A percentile compares a stretch with the other conserved stretches of the same genome.
Evolutionary conservation across 441 rosid genomes (phyloP).

Genomic region (Rhodomyrtus psidioides): DNA sequence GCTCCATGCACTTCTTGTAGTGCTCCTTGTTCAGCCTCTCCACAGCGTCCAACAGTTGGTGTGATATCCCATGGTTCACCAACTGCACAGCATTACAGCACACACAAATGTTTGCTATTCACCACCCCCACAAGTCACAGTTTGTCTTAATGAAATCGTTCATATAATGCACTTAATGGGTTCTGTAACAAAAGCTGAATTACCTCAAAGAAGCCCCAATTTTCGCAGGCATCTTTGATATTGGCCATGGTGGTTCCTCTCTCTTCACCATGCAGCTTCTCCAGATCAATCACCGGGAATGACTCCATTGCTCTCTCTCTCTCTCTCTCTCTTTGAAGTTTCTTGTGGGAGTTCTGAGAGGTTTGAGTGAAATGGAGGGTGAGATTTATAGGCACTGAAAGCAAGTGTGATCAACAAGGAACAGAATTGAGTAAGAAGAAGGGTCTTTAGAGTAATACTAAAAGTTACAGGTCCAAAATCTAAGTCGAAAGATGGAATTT

Average conservation of each 20-base stretch:
- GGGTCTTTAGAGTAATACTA: neutral
- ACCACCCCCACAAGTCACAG: neutral
- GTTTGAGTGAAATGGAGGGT: neutral
- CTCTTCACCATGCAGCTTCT: neutral
- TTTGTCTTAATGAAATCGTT: neutral
- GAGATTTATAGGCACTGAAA: neutral
- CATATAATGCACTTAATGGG: neutral
- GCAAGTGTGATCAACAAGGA: neutral
- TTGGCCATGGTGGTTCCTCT: neutral
- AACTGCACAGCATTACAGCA: neutral
- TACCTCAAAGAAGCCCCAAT: constrained; percentile 8
- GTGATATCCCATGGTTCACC: neutral
- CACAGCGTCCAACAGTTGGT: neutral
- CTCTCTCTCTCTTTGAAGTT: neutral
- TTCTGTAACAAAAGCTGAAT: neutral
- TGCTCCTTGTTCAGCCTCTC: neutral
- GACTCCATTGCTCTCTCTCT: neutral
- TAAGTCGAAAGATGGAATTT: neutral
- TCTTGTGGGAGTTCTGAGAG: neutral
- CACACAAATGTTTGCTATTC: neutral
- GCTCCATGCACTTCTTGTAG: neutral
- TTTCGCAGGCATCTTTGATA: constrained; percentile 4
- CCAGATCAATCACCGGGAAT: constrained; percentile 2
- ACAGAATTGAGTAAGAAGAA: neutral
- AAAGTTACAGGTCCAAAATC: neutral